Evolutionary conservation across 139 green algal species (phyloP), one percentile per base, ranked within the genome.

Genomic region (Asterochloris erici): DNA sequence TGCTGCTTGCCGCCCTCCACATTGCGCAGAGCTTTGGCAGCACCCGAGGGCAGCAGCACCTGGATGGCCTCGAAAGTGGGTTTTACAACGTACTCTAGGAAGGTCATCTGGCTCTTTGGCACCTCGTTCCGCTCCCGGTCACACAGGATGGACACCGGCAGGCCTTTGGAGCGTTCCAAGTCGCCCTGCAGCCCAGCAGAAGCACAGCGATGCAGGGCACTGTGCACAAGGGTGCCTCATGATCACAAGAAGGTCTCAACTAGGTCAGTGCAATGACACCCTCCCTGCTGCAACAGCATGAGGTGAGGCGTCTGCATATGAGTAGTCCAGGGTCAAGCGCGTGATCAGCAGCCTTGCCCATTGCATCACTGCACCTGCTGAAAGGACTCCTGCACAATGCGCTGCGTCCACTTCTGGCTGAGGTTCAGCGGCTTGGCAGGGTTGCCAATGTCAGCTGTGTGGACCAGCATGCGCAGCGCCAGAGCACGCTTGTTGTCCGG

Each of bases 81-180:
- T 23, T 79, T 76, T 16, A 92, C 78, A 12, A 92, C 86, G 24
- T 83, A 85, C 63, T 90, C 83, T 14, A 93, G 86, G 73, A 94
- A 94, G 0, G 79, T 68, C 14, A 93, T 78, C 88, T 98, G 94
- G 66, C 89, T 92, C 23, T 85, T 85, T 11, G 91, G 84, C 82
- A 96, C 91, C 76, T 93, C 89, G 21, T 91, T 88, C 0, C 83
- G 88, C 2, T 83, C 79, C 15, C 88, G 83, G 79, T 95, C 89
- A 86, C 94, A 97, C 77, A 94, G 84, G 10, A 86, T 77, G 2
- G 91, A 94, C 12, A 95, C 86, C 17, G 88, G 54, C 76, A 98
- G 70, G 0, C 90, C 93, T 12, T 84, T 62, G 12, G 68, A 71
- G 4, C 82, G 76, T 87, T 98, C 94, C 74, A 82, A 77, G 76